Conservation (phyloP, 2,329 filamentous ascomycete genomes). For the Pleoardoris graminearum region DNA sequence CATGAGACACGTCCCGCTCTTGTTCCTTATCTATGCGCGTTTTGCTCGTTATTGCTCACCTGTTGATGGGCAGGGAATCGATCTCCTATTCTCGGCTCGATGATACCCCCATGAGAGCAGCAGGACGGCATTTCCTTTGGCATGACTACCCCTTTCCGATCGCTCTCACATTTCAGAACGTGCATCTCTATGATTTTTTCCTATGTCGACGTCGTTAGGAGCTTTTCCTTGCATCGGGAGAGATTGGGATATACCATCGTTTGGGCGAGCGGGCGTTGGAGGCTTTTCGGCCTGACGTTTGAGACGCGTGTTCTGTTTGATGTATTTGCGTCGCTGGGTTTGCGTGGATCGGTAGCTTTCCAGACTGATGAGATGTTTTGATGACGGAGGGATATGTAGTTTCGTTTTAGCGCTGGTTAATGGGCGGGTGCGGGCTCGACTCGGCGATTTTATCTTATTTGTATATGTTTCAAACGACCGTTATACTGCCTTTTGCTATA, state of each 20-base stretch:
- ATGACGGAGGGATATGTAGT: no score
- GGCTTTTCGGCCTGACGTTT: conserved; percentile 9
- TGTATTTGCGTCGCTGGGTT: not conserved
- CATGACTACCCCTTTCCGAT: conserved; percentile 1
- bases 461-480: no score
- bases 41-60: conserved; percentile 8
- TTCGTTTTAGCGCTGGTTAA: no score
- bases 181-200: not conserved
- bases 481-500: not conserved
- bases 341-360: not conserved
- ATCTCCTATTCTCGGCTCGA: conserved; percentile 29
- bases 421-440: no score
- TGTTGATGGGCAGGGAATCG: conserved; percentile 16
- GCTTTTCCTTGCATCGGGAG: not conserved
- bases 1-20: conserved; percentile 11
- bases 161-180: not conserved
- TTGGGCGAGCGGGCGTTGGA: conserved; percentile 7
- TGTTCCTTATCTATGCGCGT: conserved; percentile 7
- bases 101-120: conserved; percentile 34
- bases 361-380: not conserved
- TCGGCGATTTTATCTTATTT: no score
- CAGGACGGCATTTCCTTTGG: conserved; percentile 22
- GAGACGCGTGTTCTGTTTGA: not conserved
- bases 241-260: conserved; percentile 11
- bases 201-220: no score